Conservation (phyloP, 208 protist species). For the Porcisia deanei region DNA sequence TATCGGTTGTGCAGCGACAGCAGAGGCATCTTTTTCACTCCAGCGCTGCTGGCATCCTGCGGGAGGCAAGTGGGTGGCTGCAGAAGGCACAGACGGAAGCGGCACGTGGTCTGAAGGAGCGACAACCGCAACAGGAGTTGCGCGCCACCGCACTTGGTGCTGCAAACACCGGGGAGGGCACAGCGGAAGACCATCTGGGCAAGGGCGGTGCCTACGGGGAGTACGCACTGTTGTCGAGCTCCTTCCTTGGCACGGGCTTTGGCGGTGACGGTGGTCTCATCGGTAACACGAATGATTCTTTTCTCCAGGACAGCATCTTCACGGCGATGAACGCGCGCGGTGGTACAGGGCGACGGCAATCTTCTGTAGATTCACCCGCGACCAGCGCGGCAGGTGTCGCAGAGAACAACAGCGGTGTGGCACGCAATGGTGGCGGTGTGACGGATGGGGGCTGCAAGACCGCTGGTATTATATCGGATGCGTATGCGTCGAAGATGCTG, state of each 20-base stretch:
- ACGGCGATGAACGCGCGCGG: conserved; percentile 7
- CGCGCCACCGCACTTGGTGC: conserved; percentile 11
- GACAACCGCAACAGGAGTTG: conserved; percentile 18
- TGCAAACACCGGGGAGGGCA: conserved; percentile 9
- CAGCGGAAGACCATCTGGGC: conserved; percentile 1
- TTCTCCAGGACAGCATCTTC: conserved; percentile 27
- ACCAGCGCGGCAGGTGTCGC: conserved; percentile 1
- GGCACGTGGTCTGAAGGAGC: conserved; percentile 15
- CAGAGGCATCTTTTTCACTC: conserved; percentile 54
- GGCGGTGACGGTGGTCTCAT: conserved; percentile 28
- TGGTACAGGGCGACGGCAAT: neutral
- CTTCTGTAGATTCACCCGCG: neutral
- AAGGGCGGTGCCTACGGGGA: neutral
- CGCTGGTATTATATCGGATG: conserved; percentile 16
- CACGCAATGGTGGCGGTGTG: neutral
- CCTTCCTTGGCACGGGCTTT: conserved; percentile 14
- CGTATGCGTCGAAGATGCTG: conserved; percentile 45
- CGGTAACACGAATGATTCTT: conserved; percentile 40
- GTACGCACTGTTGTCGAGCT: neutral
- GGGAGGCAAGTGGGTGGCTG: conserved; percentile 63
- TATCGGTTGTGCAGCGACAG: conserved; percentile 61
- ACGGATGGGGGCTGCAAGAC: neutral
- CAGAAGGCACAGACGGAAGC: conserved; percentile 42
- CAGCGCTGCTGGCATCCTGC: conserved; percentile 44
- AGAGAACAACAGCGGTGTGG: conserved; percentile 3